These are phyloP conservation scores for Pulveroboletus sp. DNA, from an alignment of 768 basidiomycete species.

Conservation along the genomic window DNA sequence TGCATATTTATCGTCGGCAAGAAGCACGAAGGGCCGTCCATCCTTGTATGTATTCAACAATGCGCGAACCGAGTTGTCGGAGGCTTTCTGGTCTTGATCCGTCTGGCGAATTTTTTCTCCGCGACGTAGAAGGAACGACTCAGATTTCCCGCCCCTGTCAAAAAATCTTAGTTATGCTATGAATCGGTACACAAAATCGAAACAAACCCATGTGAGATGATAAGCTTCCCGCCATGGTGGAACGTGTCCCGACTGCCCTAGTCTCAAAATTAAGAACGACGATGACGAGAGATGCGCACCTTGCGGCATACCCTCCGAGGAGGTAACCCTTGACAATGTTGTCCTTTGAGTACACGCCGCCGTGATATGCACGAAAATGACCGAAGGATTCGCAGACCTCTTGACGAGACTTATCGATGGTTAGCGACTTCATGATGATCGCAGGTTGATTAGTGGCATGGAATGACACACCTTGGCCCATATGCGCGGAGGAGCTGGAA, in stretches of 20 bases:
- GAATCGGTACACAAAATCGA: background rate
- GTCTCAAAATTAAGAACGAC: slow-evolving; percentile 8
- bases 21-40: slow-evolving; percentile 59
- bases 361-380: slow-evolving; percentile 67
- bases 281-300: slow-evolving; percentile 37
- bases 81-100: slow-evolving; percentile 64
- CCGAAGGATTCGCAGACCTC: slow-evolving; percentile 81
- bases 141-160: slow-evolving; percentile 65
- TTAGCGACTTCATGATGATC: no score
- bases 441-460: background rate
- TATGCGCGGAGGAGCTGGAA: slow-evolving; percentile 35
- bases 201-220: slow-evolving; percentile 81
- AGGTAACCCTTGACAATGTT: slow-evolving; percentile 73
- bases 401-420: slow-evolving; percentile 61
- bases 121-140: slow-evolving; percentile 44
- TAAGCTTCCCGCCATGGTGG: slow-evolving; percentile 59
- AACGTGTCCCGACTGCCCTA: slow-evolving; percentile 64
- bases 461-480: slow-evolving; percentile 42
- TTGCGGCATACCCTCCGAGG: slow-evolving; percentile 65
- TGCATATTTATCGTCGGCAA: slow-evolving; percentile 73
- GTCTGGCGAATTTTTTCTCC: slow-evolving; percentile 38
- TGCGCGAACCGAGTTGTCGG: slow-evolving; percentile 70
- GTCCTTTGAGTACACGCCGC: slow-evolving; percentile 69
- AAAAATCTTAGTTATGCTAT: background rate
- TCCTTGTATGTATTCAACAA: slow-evolving; percentile 55